Conservation (phyloP, 257 asterid genomes). For the Solanum medicagineum region DNA sequence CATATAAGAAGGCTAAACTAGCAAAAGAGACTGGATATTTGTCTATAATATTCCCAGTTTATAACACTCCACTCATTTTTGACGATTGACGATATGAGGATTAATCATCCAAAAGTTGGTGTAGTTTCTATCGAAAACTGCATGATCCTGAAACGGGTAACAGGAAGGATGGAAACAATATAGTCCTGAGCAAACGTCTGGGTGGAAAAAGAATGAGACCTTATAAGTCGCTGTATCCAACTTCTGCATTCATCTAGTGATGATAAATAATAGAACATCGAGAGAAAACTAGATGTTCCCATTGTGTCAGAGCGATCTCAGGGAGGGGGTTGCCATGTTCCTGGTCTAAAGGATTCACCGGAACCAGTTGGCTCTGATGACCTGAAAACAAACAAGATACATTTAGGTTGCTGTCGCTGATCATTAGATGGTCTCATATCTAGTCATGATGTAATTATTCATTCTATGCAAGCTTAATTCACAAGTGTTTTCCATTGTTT, state of each 20-base stretch:
- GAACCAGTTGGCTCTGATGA: constrained; percentile 82
- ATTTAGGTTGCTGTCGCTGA: neutral
- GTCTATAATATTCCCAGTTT: neutral
- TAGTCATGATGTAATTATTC: neutral
- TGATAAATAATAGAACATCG: neutral
- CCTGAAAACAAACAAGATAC: constrained; percentile 25
- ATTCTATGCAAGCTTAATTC: neutral
- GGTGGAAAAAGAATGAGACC: neutral
- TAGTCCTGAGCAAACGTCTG: neutral
- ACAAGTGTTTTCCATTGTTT: neutral
- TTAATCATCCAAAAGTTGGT: neutral
- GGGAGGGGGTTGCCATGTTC: constrained; percentile 92
- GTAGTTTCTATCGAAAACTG: neutral
- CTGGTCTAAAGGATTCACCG: constrained; percentile 80
- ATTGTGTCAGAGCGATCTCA: constrained; percentile 4
- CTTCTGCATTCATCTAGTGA: neutral
- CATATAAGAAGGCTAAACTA: neutral
- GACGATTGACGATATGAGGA: neutral
- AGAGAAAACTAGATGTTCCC: neutral
- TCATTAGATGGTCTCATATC: neutral
- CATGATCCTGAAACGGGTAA: neutral
- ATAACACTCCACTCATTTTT: no score
- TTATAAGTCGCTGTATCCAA: neutral
- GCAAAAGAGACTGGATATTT: neutral
- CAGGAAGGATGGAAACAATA: neutral